Evolutionary conservation across 805 yeast genomes (phyloP), one percentile per base, ranked within the genome.

Genomic region (Saturnispora dispora): DNA sequence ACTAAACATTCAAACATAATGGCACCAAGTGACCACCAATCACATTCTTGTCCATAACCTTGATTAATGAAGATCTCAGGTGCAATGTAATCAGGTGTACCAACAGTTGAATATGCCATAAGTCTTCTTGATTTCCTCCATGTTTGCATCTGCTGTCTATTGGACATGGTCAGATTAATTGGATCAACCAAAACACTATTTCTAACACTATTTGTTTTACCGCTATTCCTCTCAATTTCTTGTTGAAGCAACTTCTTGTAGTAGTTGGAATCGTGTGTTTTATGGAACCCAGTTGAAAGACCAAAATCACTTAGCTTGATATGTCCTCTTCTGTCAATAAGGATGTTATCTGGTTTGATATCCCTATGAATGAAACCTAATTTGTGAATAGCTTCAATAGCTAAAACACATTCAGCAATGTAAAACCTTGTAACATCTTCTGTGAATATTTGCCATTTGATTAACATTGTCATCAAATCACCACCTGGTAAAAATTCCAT

Each of bases 21-120:
- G 1, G 96, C 96, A 30, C 97, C 97, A 44, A 89, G 70, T 8
- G 95, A 85, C 97, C 97, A 89, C 97, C 97, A 89, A 67, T 89
- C 97, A 70, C 97, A 89, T 64, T 89, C 96, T 69, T 88, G 96
- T 11, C 96, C 96, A 67, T 89, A 89, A 5, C 97, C 97, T 70
- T 89, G 93, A 60, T 88, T 88, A 46, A 88, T 74, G 61, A 89
- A 89, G 54, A 89, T 90, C 65, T 89, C 97, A 0, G 97, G 97
- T 1, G 96, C 96, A 67, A 89, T 89, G 65, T 89, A 89, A 66
- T 89, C 96, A 0, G 97, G 97, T 0, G 97, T 89, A 45, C 97
- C 97, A 30, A 89, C 97, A 0, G 97, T 90, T 7, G 96, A 88
- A 63, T 89, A 89, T 2, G 96, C 96, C 96, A 90, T 88, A 51